Conservation (phyloP, 1,139 yeast species). For the Diutina sp. region DNA sequence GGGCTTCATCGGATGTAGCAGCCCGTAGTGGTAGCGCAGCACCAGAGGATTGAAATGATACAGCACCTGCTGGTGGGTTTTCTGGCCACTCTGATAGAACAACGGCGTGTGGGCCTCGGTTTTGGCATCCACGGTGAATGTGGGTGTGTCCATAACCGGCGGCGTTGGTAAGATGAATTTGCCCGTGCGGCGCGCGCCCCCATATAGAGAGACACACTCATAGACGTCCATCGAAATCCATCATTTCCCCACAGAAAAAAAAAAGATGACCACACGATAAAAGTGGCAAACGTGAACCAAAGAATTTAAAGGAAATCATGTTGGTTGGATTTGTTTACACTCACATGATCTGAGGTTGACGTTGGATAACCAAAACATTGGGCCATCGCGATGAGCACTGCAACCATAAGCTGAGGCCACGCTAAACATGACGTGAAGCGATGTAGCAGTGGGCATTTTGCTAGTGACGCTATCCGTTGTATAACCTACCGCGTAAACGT, state of each 20-base stretch:
- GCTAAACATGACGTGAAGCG: too few species aligned
- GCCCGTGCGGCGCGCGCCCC: not conserved
- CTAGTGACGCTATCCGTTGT: too few species aligned
- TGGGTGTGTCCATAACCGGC: conserved; percentile 5
- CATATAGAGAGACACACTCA: not conserved
- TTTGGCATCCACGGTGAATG: conserved; percentile 40
- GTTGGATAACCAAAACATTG: too few species aligned
- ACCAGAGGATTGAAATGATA: conserved; percentile 84
- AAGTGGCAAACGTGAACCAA: too few species aligned
- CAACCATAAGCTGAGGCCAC: too few species aligned
- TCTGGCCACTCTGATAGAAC: conserved; percentile 33
- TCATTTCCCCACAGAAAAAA: not conserved
- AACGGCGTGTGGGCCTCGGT: conserved; percentile 48
- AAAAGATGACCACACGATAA: too few species aligned
- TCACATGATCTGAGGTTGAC: too few species aligned
- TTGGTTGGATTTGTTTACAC: too few species aligned
- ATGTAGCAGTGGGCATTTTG: too few species aligned
- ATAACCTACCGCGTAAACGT: too few species aligned
- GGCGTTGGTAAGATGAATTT: not conserved
- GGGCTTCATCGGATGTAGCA: conserved; percentile 97
- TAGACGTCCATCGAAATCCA: not conserved
- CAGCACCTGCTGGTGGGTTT: conserved; percentile 32
- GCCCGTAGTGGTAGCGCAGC: conserved; percentile 77
- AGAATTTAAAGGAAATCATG: too few species aligned
- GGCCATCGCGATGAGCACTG: too few species aligned